A percentile compares a stretch with the other conserved stretches of the same genome.
Evolutionary conservation across 2,329 filamentous ascomycete species (phyloP).

Genomic region (Scytalidium sp.): DNA sequence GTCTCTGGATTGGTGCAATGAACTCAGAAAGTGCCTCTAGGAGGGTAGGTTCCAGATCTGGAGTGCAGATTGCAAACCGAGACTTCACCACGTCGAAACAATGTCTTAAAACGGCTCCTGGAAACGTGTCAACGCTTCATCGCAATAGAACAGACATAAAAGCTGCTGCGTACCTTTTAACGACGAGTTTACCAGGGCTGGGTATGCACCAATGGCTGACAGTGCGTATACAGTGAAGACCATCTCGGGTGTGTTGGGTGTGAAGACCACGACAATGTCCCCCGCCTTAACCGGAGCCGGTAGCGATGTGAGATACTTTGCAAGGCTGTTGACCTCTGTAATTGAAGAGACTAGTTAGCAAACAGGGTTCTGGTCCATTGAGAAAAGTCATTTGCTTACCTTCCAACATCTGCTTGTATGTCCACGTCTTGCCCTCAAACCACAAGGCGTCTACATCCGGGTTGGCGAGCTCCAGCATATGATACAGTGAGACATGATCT

Average conservation of each 20-base stretch:
- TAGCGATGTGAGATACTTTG: constrained; percentile 32
- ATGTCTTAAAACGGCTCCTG: neutral
- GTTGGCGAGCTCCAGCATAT: constrained; percentile 37
- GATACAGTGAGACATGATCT: constrained; percentile 37
- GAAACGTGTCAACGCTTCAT: neutral
- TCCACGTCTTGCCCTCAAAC: constrained; percentile 47
- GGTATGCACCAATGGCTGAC: constrained; percentile 41
- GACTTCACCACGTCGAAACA: neutral
- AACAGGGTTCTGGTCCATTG: neutral
- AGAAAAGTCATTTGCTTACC: neutral
- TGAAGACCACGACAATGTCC: constrained; percentile 43
- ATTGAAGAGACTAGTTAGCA: constrained; percentile 7
- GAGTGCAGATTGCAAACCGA: neutral
- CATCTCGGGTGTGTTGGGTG: constrained; percentile 47
- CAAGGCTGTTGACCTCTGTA: constrained; percentile 40
- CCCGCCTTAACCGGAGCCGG: constrained; percentile 32
- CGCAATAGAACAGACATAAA: neutral
- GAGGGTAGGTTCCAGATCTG: neutral
- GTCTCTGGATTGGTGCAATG: neutral
- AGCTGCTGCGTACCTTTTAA: constrained; percentile 34
- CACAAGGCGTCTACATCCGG: constrained; percentile 39
- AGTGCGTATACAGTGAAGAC: constrained; percentile 39
- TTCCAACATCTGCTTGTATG: constrained; percentile 35
- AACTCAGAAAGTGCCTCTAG: neutral
- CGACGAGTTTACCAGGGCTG: constrained; percentile 43